These are phyloP conservation scores for Apophysomyces ossiformis DNA, from an alignment of 371 early-diverging fungal species.

Conservation along the genomic window DNA sequence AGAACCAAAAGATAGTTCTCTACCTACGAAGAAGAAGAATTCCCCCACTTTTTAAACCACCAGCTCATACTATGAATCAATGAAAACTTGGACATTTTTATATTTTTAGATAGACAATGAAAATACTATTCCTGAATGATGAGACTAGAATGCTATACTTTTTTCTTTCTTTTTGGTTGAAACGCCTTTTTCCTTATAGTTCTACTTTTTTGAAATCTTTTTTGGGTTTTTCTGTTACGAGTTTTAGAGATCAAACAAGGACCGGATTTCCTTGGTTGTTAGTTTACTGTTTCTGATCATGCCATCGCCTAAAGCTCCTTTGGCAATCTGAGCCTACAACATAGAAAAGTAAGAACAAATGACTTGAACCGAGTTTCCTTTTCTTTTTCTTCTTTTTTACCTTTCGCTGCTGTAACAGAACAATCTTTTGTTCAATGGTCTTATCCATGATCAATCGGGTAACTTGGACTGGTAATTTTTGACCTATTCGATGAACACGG, in stretches of 20 bases:
- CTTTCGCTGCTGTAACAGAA: slow-evolving; percentile 56
- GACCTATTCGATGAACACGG: slow-evolving; percentile 87
- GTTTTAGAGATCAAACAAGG: slow-evolving; percentile 41
- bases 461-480: slow-evolving; percentile 66
- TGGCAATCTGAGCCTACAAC: slow-evolving; percentile 39
- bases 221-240: no score
- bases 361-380: not conserved
- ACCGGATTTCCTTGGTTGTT: slow-evolving; percentile 43
- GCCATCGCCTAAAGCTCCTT: slow-evolving; percentile 53
- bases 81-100: no score
- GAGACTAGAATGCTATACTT: not conserved
- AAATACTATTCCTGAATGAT: not conserved
- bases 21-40: not conserved
- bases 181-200: not conserved
- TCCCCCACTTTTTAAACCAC: not conserved
- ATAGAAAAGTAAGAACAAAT: slow-evolving; percentile 10
- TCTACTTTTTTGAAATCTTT: not conserved
- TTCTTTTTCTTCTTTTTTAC: slow-evolving; percentile 18
- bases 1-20: not conserved
- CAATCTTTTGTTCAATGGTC: slow-evolving; percentile 69
- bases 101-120: not conserved
- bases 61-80: not conserved
- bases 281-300: slow-evolving; percentile 42
- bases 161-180: not conserved
- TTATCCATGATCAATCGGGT: slow-evolving; percentile 59